These are phyloP conservation scores for Boletus tomentosulus DNA, from an alignment of 768 basidiomycete genomes.

Conservation along the genomic window DNA sequence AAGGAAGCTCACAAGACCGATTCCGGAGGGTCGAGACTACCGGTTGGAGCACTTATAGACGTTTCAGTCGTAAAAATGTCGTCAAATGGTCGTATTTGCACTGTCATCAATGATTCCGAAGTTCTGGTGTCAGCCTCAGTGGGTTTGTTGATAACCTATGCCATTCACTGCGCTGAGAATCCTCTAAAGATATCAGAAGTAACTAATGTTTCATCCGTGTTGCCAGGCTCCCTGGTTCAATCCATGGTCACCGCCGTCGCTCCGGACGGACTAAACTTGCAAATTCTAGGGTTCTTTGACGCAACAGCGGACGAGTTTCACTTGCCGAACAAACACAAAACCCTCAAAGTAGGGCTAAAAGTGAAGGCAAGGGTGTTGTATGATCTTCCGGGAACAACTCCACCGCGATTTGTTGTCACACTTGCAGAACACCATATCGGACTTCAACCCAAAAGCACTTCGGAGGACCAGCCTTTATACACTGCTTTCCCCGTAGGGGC, in stretches of 20 bases:
- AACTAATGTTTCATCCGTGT: slow-evolving; percentile 70
- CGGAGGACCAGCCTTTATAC: slow-evolving; percentile 35
- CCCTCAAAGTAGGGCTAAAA: slow-evolving; percentile 64
- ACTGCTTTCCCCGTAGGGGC: slow-evolving; percentile 72
- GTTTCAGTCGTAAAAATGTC: slow-evolving; percentile 65
- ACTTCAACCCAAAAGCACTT: slow-evolving; percentile 41
- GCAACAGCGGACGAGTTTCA: slow-evolving; percentile 87
- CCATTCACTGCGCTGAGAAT: slow-evolving; percentile 1
- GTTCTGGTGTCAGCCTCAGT: slow-evolving; percentile 55
- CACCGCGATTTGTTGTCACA: slow-evolving; percentile 81
- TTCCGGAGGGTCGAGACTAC: slow-evolving; percentile 36
- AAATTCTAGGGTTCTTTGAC: slow-evolving; percentile 87
- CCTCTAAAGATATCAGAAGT: slow-evolving; percentile 64
- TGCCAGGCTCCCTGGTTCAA: slow-evolving; percentile 84
- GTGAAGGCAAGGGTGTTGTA: slow-evolving; percentile 84
- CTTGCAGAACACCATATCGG: slow-evolving; percentile 66
- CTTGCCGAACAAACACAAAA: slow-evolving; percentile 42
- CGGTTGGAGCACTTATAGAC: slow-evolving; percentile 64
- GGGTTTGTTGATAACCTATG: slow-evolving; percentile 20
- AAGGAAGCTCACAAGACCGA: slow-evolving; percentile 52
- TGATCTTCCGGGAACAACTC: slow-evolving; percentile 61
- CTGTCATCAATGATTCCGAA: slow-evolving; percentile 52
- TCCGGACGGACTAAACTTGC: slow-evolving; percentile 75
- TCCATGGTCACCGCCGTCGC: slow-evolving; percentile 74
- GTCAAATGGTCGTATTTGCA: slow-evolving; percentile 76